phyloP scores from a whole-genome alignment of 208 protist genomes.

The Acanthamoeba culbertsoni region DNA sequence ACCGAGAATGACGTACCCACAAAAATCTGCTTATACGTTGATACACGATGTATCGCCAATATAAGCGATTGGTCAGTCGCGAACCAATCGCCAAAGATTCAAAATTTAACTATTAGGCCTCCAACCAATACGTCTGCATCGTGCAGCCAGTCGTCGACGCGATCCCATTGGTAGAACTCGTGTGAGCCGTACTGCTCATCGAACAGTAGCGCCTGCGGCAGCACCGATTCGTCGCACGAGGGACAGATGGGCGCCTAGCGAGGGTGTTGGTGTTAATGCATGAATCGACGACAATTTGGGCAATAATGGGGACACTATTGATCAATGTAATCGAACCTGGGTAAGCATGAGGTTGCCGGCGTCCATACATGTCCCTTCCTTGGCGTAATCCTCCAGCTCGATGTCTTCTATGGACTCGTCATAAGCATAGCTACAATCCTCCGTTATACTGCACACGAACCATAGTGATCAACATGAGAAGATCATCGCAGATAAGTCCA shows the following conservation, averaged over 20 bases:
- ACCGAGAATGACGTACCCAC: slow-evolving; percentile 9
- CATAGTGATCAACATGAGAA: neutral
- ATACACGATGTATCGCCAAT: neutral
- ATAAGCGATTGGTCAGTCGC: no score
- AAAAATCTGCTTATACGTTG: neutral
- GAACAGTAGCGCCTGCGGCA: slow-evolving; percentile 40
- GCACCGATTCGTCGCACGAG: neutral
- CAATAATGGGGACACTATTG: no score
- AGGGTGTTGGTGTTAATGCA: neutral
- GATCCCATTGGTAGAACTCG: slow-evolving; percentile 8
- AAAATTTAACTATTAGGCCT: no score
- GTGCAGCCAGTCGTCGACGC: neutral
- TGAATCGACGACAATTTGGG: neutral
- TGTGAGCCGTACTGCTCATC: slow-evolving; percentile 33
- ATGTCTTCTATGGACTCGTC: slow-evolving; percentile 27
- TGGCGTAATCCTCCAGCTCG: neutral
- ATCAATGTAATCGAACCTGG: no score
- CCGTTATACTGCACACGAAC: neutral
- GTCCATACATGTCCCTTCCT: neutral
- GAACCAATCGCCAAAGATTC: no score
- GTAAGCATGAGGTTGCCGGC: slow-evolving; percentile 13
- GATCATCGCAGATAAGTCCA: neutral
- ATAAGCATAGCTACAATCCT: neutral
- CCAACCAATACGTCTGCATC: neutral
- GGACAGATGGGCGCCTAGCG: neutral